phyloP scores from a whole-genome alignment of 371 early-diverging fungal genomes.

The Apophysomyces variabilis region DNA sequence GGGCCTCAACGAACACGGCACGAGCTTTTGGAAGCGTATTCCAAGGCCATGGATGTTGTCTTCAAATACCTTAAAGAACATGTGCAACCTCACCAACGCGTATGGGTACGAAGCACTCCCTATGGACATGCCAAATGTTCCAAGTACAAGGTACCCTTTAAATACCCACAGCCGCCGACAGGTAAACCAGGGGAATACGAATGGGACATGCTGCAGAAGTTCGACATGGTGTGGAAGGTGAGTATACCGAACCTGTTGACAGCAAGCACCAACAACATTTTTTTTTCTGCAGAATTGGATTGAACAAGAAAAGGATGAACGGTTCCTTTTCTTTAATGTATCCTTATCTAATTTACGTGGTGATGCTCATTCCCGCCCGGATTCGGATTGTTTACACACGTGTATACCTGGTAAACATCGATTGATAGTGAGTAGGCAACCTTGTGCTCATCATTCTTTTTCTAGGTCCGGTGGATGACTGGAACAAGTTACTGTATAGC shows the following conservation, averaged over 20 bases:
- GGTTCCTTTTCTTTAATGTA: conserved; percentile 40
- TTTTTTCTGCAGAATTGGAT: conserved; percentile 21
- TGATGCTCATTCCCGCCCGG: conserved; percentile 45
- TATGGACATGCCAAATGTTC: conserved; percentile 47
- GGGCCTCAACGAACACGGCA: conserved; percentile 32
- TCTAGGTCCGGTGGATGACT: conserved; percentile 41
- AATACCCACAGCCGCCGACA: conserved; percentile 20
- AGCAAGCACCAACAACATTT: too few species aligned
- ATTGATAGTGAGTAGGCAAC: not conserved
- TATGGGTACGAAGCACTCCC: conserved; percentile 43
- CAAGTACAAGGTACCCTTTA: conserved; percentile 32
- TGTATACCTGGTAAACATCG: conserved; percentile 36
- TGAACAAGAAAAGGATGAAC: conserved; percentile 24
- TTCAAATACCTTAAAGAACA: conserved; percentile 31
- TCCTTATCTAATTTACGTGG: conserved; percentile 42
- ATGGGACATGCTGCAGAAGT: conserved; percentile 46
- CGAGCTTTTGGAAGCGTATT: conserved; percentile 36
- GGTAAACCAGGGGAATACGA: conserved; percentile 38
- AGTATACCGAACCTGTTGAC: not conserved
- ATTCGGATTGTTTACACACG: conserved; percentile 39
- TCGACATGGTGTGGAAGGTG: conserved; percentile 41
- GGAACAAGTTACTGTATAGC: conserved; percentile 44
- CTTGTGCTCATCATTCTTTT: not conserved
- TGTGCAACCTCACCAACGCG: conserved; percentile 33
- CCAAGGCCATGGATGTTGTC: conserved; percentile 29